Base-by-base conservation (phyloP, 495 filamentous ascomycete species). In the Aspergillus avenaceus region DNA sequence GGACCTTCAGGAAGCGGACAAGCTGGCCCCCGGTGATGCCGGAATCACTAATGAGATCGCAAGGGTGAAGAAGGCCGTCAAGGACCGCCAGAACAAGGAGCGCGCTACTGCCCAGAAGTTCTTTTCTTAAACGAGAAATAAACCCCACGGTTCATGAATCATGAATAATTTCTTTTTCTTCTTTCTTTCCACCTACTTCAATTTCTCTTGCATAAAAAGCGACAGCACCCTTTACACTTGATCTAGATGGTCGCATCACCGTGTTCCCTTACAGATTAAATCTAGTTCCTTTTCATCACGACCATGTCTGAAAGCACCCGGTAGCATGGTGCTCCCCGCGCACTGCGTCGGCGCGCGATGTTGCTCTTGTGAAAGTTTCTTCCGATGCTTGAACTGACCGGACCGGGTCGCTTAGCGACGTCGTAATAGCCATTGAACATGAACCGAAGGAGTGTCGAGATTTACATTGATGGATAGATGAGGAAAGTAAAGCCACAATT, bases 91-190 rank as follows among this genome's bases (percentile, higher is more conserved):
- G 53, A 85, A 85, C 63, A 95, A 88, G 77, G 89, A 97, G 74
- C 92, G 90, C 76, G 86, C 83, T 26, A 86, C 85, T 23, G 93
- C 90, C 62, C 83, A 83, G 72, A 96, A 91, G 74, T 91, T 91
- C 74, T 97, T 97, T 61, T 63, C 78, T 14, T 84, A 50, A 67
- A 41, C 7, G 16, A 44, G 31, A n/a, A n/a, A 45, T 27, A 16
- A 28, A 26, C 14, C 38, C 34, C 9, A 37, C 47, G 65, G 67
- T 58, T 70, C 65, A 72, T 64, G 69, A 67, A 47, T 51, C 42
- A 59, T 56, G 56, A 50, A 43, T 55, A 25, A n/a, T n/a, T n/a
- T n/a, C n/a, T n/a, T n/a, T 47, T 43, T 48, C 41, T 47, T 29
- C 24, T 26, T n/a, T n/a, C n/a, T n/a, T n/a, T 9, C 24, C 13